Conservation (phyloP, 2,329 filamentous ascomycete species). For the Ceratocystis albifundus region DNA sequence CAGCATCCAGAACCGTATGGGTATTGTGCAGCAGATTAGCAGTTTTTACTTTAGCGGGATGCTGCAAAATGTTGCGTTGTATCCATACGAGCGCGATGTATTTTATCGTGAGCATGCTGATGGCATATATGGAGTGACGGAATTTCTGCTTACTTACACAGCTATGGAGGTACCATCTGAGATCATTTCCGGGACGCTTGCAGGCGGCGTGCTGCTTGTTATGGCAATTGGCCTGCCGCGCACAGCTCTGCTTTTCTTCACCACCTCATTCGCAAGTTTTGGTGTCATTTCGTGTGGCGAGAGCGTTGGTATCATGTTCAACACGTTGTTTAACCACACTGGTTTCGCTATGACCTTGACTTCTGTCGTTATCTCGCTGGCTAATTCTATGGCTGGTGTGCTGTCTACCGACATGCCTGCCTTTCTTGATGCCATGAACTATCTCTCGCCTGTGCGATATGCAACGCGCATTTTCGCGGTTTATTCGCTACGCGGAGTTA, state of each 20-base stretch:
- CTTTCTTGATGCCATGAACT: conserved; percentile 57
- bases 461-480: conserved; percentile 54
- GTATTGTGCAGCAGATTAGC: conserved; percentile 60
- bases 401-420: conserved; percentile 58
- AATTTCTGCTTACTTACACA: conserved; percentile 60
- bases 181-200: conserved; percentile 51
- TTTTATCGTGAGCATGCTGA: conserved; percentile 70
- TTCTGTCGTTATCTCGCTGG: conserved; percentile 56
- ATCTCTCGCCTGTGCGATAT: conserved; percentile 61
- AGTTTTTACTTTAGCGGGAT: conserved; percentile 66
- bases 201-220: conserved; percentile 51
- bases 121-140: conserved; percentile 56
- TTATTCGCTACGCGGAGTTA: conserved; percentile 49
- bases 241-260: conserved; percentile 54
- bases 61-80: conserved; percentile 67
- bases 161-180: conserved; percentile 62
- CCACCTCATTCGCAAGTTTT: conserved; percentile 57
- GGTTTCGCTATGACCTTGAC: conserved; percentile 68
- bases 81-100: conserved; percentile 59
- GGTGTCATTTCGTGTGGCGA: conserved; percentile 65
- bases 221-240: conserved; percentile 55
- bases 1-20: conserved; percentile 60
- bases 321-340: conserved; percentile 60
- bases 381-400: conserved; percentile 59
- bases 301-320: conserved; percentile 67